Base-by-base conservation (phyloP, 331 rosid genomes). In the Malus hybrid region DNA sequence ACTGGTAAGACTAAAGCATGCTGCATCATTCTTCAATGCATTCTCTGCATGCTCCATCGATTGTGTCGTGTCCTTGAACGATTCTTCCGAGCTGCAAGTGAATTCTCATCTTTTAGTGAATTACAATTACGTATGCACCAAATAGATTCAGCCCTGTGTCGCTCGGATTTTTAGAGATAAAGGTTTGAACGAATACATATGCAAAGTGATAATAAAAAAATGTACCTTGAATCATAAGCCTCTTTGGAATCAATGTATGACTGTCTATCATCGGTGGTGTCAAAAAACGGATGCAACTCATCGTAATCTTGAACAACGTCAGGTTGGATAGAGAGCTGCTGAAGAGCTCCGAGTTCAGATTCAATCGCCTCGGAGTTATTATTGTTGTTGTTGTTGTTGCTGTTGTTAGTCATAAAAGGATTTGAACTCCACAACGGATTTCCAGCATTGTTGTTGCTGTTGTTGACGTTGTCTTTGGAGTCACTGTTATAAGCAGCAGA, bases 1-100 rank as follows among this genome's bases (percentile, higher is more conserved):
- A 44, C 91, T 85, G 74, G 90, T 87, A 72, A 92, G 97, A 77
- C 91, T 88, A 77, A 87, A 90, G 80, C 93, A 76, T 58, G 96
- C 88, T 20, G 97, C 93, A 29, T 91, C 93, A 76, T 33, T 84
- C 91, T 86, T 88, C 89, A 92, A 80, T 80, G 88, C 89, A 61
- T 88, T 87, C 77, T 90, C 84, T n/a, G 71, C 80, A 46, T 81
- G 79, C 74, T 84, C 93, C n/a, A 67, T 75, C 63, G 86, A 81
- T 71, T 81, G 91, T 62, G 83, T 83, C 4, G 85, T 82, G 67
- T 84, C 96, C 81, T 86, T 90, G 66, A 77, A 69, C 7, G 93
- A 90, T 48, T 84, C 90, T 84, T 88, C 97, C 10, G 94, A 88
- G 68, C 97, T 88, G 89, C 81, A 81, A 34, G 36, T 64, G 7